phyloP scores from a whole-genome alignment of 495 filamentous ascomycete genomes.

The Aspergillus leporis region DNA sequence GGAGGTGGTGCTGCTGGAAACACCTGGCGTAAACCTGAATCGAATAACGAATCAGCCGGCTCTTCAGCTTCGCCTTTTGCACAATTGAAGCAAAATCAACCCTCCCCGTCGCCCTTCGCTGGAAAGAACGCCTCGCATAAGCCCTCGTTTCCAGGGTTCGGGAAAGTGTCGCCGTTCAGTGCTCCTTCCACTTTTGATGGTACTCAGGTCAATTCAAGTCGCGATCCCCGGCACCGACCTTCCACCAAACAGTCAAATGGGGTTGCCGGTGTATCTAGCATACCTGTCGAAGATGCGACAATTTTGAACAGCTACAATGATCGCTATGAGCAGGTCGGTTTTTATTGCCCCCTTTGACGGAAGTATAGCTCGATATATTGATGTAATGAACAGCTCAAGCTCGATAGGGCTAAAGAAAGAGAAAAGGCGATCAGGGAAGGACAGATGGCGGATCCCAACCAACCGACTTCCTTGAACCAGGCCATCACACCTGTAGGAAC shows the following conservation, averaged over 20 bases:
- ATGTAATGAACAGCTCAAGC: conserved; percentile 53
- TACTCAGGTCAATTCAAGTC: conserved; percentile 14
- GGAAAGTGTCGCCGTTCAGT: conserved; percentile 20
- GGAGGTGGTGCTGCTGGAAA: conserved; percentile 22
- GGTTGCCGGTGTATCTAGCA: background rate
- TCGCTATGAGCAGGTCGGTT: conserved; percentile 46
- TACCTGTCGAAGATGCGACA: conserved; percentile 28
- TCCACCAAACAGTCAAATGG: conserved; percentile 11
- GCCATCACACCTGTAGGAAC: conserved; percentile 87
- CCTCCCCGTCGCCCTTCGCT: conserved; percentile 21
- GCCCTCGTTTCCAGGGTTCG: conserved; percentile 23
- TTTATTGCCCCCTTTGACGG: background rate
- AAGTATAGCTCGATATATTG: conserved; percentile 21
- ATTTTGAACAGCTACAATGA: conserved; percentile 34
- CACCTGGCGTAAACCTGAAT: conserved; percentile 19
- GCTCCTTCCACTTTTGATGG: conserved; percentile 17
- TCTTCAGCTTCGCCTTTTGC: conserved; percentile 33
- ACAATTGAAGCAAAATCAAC: conserved; percentile 28
- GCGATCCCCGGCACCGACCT: conserved; percentile 16
- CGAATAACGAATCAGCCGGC: conserved; percentile 5
- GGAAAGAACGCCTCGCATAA: conserved; percentile 15
- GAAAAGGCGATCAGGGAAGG: conserved; percentile 69
- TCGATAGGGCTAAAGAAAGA: conserved; percentile 67
- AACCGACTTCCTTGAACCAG: conserved; percentile 73
- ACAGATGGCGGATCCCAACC: conserved; percentile 86